These are phyloP conservation scores for Ophiostoma ulmi DNA, from an alignment of 2,329 filamentous ascomycete genomes.

Conservation along the genomic window DNA sequence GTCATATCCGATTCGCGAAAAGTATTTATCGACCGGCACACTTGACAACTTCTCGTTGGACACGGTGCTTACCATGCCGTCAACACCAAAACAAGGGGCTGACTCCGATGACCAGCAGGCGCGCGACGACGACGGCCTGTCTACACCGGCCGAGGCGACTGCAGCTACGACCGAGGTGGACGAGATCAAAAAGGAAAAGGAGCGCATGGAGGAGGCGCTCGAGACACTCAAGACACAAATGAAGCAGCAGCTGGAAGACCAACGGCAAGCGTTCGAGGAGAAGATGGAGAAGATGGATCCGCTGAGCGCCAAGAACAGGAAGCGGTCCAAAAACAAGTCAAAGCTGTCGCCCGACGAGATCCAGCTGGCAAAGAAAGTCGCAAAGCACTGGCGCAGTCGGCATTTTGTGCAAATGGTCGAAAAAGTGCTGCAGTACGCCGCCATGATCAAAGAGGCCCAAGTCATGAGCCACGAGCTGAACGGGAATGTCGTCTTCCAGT, in stretches of 20 bases:
- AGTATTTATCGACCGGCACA: conserved; percentile 91
- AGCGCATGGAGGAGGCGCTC: conserved; percentile 77
- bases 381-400: conserved; percentile 72
- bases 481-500: conserved; percentile 90
- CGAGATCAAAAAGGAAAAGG: conserved; percentile 77
- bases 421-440: conserved; percentile 79
- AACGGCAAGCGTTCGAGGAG: conserved; percentile 78
- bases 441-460: conserved; percentile 88
- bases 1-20: conserved; percentile 84
- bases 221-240: conserved; percentile 78
- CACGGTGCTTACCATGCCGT: conserved; percentile 88
- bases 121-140: conserved; percentile 51
- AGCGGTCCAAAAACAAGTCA: conserved; percentile 55
- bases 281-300: conserved; percentile 73
- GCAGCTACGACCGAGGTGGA: conserved; percentile 68
- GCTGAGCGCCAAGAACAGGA: conserved; percentile 44
- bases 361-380: conserved; percentile 59
- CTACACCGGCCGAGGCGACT: conserved; percentile 54
- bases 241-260: conserved; percentile 75
- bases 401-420: conserved; percentile 95
- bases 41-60: conserved; percentile 95
- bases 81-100: conserved; percentile 68
- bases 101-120: conserved; percentile 69
- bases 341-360: conserved; percentile 68
- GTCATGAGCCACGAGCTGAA: conserved; percentile 97